phyloP scores from a whole-genome alignment of 495 filamentous ascomycete genomes.

The Pyrenopolyporus hunteri region DNA sequence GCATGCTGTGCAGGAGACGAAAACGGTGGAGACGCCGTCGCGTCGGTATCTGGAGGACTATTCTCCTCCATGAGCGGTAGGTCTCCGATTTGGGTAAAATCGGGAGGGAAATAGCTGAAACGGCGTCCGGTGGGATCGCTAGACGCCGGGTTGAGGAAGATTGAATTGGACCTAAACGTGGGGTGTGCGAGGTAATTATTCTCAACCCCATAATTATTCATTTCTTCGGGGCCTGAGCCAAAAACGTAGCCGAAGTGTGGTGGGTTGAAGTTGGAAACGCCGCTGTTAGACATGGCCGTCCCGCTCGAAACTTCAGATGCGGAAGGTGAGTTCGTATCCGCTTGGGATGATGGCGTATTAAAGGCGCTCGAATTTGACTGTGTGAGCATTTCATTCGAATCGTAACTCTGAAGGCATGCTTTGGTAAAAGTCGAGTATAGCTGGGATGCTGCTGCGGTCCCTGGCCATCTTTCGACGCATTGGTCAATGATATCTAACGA shows the following conservation, averaged over 20 bases:
- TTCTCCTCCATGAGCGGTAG: conserved; percentile 25
- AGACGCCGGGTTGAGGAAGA: conserved; percentile 57
- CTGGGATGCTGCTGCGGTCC: conserved; percentile 78
- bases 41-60: conserved; percentile 39
- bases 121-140: conserved; percentile 53
- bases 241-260: conserved; percentile 62
- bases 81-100: conserved; percentile 46
- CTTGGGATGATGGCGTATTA: conserved; percentile 63
- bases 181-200: conserved; percentile 46
- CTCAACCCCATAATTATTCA: conserved; percentile 46
- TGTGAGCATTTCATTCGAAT: conserved; percentile 58
- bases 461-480: conserved; percentile 85
- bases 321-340: conserved; percentile 52
- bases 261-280: conserved; percentile 45
- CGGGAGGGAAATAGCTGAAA: conserved; percentile 61
- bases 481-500: conserved; percentile 76
- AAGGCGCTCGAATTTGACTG: conserved; percentile 64
- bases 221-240: conserved; percentile 48
- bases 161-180: conserved; percentile 61
- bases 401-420: conserved; percentile 83
- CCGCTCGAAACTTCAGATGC: conserved; percentile 44
- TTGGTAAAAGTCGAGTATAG: conserved; percentile 80
- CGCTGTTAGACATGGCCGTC: conserved; percentile 27
- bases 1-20: conserved; percentile 32
- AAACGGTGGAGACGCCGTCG: conserved; percentile 39